Base-by-base conservation (phyloP, 371 early-diverging fungal genomes). In the Mortierella polycephala region DNA sequence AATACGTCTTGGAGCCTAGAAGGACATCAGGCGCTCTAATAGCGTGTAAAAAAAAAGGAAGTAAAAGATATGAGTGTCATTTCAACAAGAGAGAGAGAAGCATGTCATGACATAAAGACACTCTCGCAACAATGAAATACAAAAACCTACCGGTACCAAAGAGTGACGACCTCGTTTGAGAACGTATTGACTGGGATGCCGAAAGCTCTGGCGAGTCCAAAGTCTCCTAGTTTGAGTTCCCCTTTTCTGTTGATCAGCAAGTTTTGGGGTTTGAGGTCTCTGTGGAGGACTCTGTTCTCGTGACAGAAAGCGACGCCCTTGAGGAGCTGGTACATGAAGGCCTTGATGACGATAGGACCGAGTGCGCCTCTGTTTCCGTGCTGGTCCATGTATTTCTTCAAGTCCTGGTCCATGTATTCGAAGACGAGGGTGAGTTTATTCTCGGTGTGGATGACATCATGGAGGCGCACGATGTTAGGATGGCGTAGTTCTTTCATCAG, bases 391-490 rank as follows among this genome's bases (percentile, higher is more conserved):
- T 93, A 99, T 82, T 94, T 94, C 81, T 99, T 96, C 66, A 99
- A 88, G 85, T 99, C 99, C 83, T 93, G 93, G 75, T 98, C 98
- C 92, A 99, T 92, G 83, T 91, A 99, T 85, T 99, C 99, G 86
- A 99, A 99, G 23, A 99, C 99, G 39, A 99, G 90, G 82, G 96
- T 96, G 45, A 99, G 89, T 82, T 94, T 98, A 82, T 92, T 94
- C 77, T 99, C 98, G 4, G 97, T 99, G 81, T 99, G 99, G 75
- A 99, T 96, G 42, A 99, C 98, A 83, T 99, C 99, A 66, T 96
- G 89, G 20, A 99, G 89, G 14, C 92, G 90, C 11, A 98, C 89
- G 84, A 99, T 96, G 72, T 95, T 94, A 55, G 90, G 87, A 81
- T 97, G 98, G 64, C 92, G 90, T 51, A 98, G 86, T 83, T 96